phyloP scores from a whole-genome alignment of 2,329 filamentous ascomycete species.

The Apiospora saccharicola region DNA sequence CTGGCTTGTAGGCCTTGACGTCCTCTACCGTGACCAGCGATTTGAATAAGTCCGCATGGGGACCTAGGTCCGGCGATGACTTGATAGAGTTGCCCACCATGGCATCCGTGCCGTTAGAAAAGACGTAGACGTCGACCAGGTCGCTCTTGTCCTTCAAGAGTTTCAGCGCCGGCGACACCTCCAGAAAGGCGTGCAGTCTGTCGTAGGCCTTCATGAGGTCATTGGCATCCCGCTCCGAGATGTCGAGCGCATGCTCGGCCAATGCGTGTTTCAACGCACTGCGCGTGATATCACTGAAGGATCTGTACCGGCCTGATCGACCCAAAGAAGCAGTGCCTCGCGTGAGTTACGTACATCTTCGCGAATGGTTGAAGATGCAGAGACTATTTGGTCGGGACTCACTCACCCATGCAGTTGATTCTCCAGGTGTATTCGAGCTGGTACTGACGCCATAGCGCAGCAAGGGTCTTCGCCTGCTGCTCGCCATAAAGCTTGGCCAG shows the following conservation, averaged over 20 bases:
- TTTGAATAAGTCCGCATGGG: slow-evolving; percentile 56
- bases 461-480: slow-evolving; percentile 63
- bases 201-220: slow-evolving; percentile 71
- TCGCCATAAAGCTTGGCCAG: slow-evolving; percentile 64
- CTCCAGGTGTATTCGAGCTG: slow-evolving; percentile 83
- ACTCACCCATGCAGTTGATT: slow-evolving; percentile 78
- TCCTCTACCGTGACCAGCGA: slow-evolving; percentile 69
- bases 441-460: slow-evolving; percentile 69
- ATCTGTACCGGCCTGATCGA: slow-evolving; percentile 61
- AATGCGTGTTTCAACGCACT: slow-evolving; percentile 70
- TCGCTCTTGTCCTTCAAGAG: slow-evolving; percentile 48
- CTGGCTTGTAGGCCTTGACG: slow-evolving; percentile 69
- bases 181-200: slow-evolving; percentile 68
- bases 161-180: slow-evolving; percentile 63
- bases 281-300: slow-evolving; percentile 69
- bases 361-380: background rate
- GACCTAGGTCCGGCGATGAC: slow-evolving; percentile 62
- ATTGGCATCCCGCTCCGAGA: slow-evolving; percentile 53
- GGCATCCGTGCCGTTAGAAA: slow-evolving; percentile 71
- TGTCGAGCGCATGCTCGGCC: slow-evolving; percentile 58
- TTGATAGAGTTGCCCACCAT: slow-evolving; percentile 70
- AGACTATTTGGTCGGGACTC: slow-evolving; percentile 29
- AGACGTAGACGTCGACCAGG: slow-evolving; percentile 64
- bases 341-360: background rate
- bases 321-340: background rate